phyloP scores from a whole-genome alignment of 371 early-diverging fungal genomes.

The Mortierella sp. region DNA sequence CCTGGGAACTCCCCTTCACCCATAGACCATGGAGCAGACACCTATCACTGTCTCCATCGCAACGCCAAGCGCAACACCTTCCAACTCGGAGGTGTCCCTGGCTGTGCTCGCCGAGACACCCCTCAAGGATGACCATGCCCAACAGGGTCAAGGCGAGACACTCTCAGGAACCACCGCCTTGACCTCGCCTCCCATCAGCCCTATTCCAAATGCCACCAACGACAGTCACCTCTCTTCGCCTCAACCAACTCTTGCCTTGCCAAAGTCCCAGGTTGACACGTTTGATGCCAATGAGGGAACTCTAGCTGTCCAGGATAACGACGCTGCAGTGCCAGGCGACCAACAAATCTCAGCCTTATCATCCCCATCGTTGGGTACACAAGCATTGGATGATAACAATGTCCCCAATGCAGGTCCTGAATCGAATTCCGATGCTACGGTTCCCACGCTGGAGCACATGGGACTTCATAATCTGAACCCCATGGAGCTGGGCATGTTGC shows the following conservation, averaged over 20 bases:
- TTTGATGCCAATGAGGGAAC: too few relatives aligned
- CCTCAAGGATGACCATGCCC: too few relatives aligned
- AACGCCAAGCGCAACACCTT: constrained; percentile 5
- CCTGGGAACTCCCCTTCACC: not conserved
- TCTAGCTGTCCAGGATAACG: too few relatives aligned
- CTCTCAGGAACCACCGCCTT: constrained; percentile 9
- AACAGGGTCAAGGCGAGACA: too few relatives aligned
- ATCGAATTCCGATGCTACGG: constrained; percentile 12
- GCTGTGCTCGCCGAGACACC: constrained; percentile 15
- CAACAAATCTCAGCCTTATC: not conserved
- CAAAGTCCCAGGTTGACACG: too few relatives aligned
- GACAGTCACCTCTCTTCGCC: not conserved
- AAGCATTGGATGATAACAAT: too few relatives aligned
- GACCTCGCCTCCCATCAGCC: constrained; percentile 39
- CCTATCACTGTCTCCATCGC: constrained; percentile 20
- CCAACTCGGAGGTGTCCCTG: constrained; percentile 12
- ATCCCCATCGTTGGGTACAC: not conserved
- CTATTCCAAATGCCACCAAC: constrained; percentile 13
- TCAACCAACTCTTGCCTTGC: constrained; percentile 2
- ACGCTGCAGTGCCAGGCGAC: too few relatives aligned
- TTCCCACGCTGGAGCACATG: constrained; percentile 28
- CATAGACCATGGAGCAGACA: constrained; percentile 6
- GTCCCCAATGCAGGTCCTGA: too few relatives aligned
- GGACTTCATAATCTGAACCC: constrained; percentile 27
- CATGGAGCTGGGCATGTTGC: constrained; percentile 27